Percentiles rank a stretch among this genome's conserved stretches.
Conservation (phyloP, 2,329 filamentous ascomycete species). For the Ophiostoma ulmi region DNA sequence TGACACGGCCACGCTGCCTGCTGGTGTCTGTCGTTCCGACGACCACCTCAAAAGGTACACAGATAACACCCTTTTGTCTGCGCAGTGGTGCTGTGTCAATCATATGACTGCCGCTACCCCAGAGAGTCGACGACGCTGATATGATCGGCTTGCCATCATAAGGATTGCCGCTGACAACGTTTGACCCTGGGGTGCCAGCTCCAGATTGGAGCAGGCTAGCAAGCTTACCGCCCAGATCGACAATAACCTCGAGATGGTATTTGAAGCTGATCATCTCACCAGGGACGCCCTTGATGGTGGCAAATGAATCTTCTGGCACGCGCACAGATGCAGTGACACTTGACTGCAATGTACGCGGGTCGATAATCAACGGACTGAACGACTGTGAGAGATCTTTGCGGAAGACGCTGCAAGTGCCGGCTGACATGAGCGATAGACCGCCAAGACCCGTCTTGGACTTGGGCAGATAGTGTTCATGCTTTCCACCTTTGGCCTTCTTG, state of each 20-base stretch:
- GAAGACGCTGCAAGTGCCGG: conserved; percentile 85
- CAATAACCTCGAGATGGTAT: conserved; percentile 87
- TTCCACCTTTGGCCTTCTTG: conserved; percentile 12
- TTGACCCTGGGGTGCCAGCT: conserved; percentile 39
- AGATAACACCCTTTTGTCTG: conserved; percentile 87
- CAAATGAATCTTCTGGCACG: conserved; percentile 85
- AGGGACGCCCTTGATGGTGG: conserved; percentile 83
- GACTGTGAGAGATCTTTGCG: conserved; percentile 90
- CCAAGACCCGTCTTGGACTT: conserved; percentile 81
- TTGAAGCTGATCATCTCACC: conserved; percentile 93
- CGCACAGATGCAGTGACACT: conserved; percentile 78
- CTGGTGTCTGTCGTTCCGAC: conserved; percentile 80
- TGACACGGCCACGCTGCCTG: conserved; percentile 41
- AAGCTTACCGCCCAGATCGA: conserved; percentile 85
- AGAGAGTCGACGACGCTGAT: conserved; percentile 22
- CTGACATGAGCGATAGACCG: conserved; percentile 79
- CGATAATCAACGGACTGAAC: conserved; percentile 80
- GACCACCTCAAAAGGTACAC: conserved; percentile 77
- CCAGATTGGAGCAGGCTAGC: conserved; percentile 63
- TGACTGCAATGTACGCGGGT: conserved; percentile 71
- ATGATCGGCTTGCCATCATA: conserved; percentile 26
- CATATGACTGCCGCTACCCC: conserved; percentile 45
- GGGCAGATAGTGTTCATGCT: conserved; percentile 73
- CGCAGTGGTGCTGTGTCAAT: conserved; percentile 82
- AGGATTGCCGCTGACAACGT: conserved; percentile 29